Evolutionary conservation across 2,329 filamentous ascomycete genomes (phyloP).

Genomic region (Alternaria sp.): DNA sequence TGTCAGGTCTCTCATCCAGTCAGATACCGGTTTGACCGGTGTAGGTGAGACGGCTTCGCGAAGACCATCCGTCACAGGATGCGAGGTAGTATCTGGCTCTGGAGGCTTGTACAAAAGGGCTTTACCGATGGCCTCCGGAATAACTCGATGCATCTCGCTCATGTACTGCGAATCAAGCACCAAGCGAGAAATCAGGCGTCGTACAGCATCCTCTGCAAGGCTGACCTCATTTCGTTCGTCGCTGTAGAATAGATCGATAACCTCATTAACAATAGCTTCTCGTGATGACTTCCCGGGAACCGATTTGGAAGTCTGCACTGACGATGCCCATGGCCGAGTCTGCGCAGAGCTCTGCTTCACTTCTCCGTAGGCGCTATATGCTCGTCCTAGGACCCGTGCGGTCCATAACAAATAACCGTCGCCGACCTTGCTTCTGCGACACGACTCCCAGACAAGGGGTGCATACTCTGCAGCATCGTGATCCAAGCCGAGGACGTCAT

Average conservation of each 20-base stretch:
- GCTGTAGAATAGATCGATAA: conserved; percentile 48
- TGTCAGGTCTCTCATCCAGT: conserved; percentile 69
- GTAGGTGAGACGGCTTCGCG: conserved; percentile 24
- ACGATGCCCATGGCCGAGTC: conserved; percentile 35
- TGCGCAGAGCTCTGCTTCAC: conserved; percentile 54
- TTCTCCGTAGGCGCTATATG: conserved; percentile 71
- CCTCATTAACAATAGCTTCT: conserved; percentile 45
- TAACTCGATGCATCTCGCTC: conserved; percentile 36
- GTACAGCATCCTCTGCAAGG: conserved; percentile 51
- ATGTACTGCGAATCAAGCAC: conserved; percentile 29
- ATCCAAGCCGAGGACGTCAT: conserved; percentile 75
- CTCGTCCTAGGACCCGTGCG: conserved; percentile 80
- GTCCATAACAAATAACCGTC: conserved; percentile 82
- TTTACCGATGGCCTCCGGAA: conserved; percentile 38
- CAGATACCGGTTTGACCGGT: conserved; percentile 24
- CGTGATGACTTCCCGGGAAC: conserved; percentile 37
- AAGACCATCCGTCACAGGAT: conserved; percentile 15
- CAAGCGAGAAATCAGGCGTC: conserved; percentile 39
- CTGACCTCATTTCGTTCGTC: conserved; percentile 51
- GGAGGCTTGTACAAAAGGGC: conserved; percentile 35
- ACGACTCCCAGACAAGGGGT: conserved; percentile 77
- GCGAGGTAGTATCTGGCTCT: conserved; percentile 7
- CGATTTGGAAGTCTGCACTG: conserved; percentile 23
- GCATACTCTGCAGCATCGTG: conserved; percentile 66
- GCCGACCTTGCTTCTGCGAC: conserved; percentile 67